Conservation (phyloP, 371 early-diverging fungal genomes). For the Scutellospora calospora region DNA sequence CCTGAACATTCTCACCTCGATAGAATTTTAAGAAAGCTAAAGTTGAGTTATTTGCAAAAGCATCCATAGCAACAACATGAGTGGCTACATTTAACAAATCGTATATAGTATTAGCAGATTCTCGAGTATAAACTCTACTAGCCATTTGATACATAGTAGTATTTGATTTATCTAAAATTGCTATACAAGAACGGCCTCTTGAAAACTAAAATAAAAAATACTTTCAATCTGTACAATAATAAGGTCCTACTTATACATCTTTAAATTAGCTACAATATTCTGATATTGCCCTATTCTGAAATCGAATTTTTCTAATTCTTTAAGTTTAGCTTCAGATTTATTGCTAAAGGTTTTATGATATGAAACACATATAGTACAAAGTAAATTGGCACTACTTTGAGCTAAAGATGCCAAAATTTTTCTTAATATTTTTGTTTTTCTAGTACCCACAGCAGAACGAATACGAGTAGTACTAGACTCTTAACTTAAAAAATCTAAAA, state of each 20-base stretch:
- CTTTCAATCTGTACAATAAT: slow-evolving; percentile 33
- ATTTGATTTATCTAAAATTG: slow-evolving; percentile 13
- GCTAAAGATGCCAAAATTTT: slow-evolving; percentile 24
- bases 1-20: slow-evolving; percentile 7
- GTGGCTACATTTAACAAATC: background rate
- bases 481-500: slow-evolving; percentile 9
- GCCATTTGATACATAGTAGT: background rate
- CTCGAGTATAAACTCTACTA: background rate
- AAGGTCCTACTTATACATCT: slow-evolving; percentile 6
- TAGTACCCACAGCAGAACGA: background rate
- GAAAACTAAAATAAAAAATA: no score
- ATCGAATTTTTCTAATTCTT: background rate
- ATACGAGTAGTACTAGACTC: slow-evolving; percentile 17
- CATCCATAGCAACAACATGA: slow-evolving; percentile 4
- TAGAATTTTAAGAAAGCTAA: background rate
- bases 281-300: slow-evolving; percentile 2
- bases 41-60: slow-evolving; percentile 17
- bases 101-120: slow-evolving; percentile 14
- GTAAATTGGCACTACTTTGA: slow-evolving; percentile 11
- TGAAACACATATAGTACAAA: slow-evolving; percentile 20
- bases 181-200: slow-evolving; percentile 5
- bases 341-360: slow-evolving; percentile 41
- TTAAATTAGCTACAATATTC: background rate
- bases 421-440: slow-evolving; percentile 33
- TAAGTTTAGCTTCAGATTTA: slow-evolving; percentile 13